A percentile compares a stretch with the other conserved stretches of the same genome.
These are phyloP conservation scores for Naumovozyma castellii DNA, from an alignment of 805 yeast genomes.

Conservation along the genomic window DNA sequence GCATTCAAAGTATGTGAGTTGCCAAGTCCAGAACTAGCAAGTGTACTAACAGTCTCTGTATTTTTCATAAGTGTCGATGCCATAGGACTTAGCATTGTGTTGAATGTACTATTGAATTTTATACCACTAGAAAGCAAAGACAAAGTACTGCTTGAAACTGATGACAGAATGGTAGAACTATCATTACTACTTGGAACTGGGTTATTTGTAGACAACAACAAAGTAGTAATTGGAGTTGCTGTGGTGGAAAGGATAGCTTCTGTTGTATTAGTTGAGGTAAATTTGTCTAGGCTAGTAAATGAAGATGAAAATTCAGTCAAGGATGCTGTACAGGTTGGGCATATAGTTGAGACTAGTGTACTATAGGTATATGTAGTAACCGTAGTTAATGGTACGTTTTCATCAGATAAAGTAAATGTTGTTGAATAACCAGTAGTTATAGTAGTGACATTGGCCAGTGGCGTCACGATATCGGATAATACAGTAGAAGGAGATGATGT, in stretches of 20 bases:
- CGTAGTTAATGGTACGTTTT: slow-evolving; percentile 1
- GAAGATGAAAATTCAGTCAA: neutral
- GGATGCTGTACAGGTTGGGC: slow-evolving; percentile 6
- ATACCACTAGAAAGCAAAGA: no score
- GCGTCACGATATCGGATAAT: slow-evolving; percentile 1
- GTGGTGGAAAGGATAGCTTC: neutral
- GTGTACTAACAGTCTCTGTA: no score
- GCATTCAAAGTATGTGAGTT: no score
- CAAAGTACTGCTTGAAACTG: no score
- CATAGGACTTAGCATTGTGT: no score
- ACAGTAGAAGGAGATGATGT: neutral
- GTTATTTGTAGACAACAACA: no score
- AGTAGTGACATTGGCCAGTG: slow-evolving; percentile 1
- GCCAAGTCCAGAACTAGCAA: no score
- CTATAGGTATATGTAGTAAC: slow-evolving; percentile 5
- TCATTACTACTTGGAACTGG: no score
- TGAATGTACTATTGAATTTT: no score
- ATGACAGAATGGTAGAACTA: no score
- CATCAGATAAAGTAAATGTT: slow-evolving; percentile 1
- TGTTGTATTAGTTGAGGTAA: neutral
- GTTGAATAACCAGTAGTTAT: slow-evolving; percentile 6
- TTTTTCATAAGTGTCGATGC: no score
- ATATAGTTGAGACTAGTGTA: slow-evolving; percentile 9
- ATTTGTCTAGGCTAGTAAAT: neutral
- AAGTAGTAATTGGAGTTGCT: no score